Conservation (phyloP, 192 early-diverging fungal species). For the Coemansia sp. region DNA sequence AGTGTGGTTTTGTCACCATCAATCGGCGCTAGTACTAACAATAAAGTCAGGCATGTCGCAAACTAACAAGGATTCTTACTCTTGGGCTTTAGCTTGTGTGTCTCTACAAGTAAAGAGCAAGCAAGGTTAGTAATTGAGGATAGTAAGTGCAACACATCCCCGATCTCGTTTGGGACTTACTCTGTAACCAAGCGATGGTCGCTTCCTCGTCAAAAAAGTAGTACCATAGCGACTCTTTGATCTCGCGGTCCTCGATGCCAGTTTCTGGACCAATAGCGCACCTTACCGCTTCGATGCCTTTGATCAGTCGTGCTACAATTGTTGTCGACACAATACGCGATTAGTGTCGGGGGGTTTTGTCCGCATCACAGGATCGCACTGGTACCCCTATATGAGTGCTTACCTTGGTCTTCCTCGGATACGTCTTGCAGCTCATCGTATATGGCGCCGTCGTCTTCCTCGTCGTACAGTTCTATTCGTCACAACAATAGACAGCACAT, state of each 20-base stretch:
- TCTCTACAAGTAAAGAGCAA: constrained; percentile 21
- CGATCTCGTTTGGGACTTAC: constrained; percentile 51
- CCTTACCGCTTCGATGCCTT: constrained; percentile 62
- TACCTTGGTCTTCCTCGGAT: constrained; percentile 50
- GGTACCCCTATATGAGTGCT: neutral
- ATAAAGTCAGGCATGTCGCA: neutral
- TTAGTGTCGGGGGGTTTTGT: neutral
- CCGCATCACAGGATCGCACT: neutral
- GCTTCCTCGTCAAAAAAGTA: constrained; percentile 72
- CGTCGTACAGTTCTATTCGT: constrained; percentile 52
- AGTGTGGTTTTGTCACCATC: neutral
- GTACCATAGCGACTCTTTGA: constrained; percentile 71
- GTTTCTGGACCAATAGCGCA: constrained; percentile 61
- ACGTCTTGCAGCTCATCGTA: constrained; percentile 52
- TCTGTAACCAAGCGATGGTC: constrained; percentile 66
- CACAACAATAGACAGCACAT: neutral
- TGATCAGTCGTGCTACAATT: constrained; percentile 53
- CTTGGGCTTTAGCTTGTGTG: constrained; percentile 39
- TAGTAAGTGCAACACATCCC: neutral
- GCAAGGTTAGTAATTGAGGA: neutral
- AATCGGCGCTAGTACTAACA: neutral
- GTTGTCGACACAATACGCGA: neutral
- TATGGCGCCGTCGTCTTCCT: constrained; percentile 19
- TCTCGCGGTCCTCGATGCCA: constrained; percentile 62
- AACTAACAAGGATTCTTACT: constrained; percentile 22